These are phyloP conservation scores for Lactarius trivialis DNA, from an alignment of 768 basidiomycete species.

Conservation along the genomic window DNA sequence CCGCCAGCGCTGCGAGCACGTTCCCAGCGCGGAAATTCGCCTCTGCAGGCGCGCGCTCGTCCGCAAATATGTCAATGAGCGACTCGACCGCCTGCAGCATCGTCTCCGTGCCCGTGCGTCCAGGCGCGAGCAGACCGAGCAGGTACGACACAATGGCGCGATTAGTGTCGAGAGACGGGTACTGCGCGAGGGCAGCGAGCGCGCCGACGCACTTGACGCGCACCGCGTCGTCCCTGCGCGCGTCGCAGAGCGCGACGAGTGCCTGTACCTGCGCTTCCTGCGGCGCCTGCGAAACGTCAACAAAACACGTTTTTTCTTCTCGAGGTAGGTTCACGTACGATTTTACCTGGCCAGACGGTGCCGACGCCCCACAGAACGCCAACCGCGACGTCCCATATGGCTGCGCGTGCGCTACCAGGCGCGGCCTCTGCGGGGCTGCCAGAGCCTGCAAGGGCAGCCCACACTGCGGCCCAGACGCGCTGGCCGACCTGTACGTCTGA, in stretches of 20 bases:
- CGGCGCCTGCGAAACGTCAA: constrained; percentile 39
- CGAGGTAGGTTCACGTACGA: constrained; percentile 38
- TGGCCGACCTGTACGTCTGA: constrained; percentile 44
- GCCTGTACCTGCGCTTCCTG: constrained; percentile 54
- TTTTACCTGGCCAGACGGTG: constrained; percentile 58
- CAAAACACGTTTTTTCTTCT: background rate
- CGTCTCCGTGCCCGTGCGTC: constrained; percentile 51
- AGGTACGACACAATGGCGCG: constrained; percentile 60
- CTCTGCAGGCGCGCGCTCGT: constrained; percentile 77
- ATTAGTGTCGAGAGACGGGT: constrained; percentile 60
- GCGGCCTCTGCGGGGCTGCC: constrained; percentile 54
- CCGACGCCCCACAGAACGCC: constrained; percentile 90
- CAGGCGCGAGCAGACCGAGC: constrained; percentile 46
- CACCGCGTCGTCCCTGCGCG: constrained; percentile 46
- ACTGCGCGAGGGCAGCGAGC: constrained; percentile 78
- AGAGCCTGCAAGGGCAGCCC: constrained; percentile 52
- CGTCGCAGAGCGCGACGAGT: constrained; percentile 59
- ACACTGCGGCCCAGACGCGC: constrained; percentile 58
- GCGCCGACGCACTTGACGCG: constrained; percentile 79
- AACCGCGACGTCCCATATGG: constrained; percentile 73
- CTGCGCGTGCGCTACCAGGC: constrained; percentile 54
- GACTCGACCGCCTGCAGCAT: constrained; percentile 75
- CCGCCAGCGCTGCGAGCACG: constrained; percentile 49
- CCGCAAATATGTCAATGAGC: constrained; percentile 89
- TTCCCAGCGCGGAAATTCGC: constrained; percentile 63